Evolutionary conservation across 148 eudicot genomes (phyloP), one percentile per base, ranked within the genome.

Genomic region (Nepenthes mirabilis): DNA sequence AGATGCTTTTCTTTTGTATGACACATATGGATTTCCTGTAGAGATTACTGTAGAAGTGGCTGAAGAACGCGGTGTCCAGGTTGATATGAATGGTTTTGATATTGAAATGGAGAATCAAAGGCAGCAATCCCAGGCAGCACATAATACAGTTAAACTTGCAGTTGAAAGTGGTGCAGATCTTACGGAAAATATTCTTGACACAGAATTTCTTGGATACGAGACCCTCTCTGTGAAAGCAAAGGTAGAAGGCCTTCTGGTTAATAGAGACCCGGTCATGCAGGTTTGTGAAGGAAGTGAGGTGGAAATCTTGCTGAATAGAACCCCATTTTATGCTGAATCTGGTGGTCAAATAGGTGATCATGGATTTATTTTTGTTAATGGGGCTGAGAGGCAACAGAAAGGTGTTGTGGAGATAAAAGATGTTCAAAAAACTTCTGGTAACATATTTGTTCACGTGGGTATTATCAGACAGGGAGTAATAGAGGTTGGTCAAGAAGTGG

Each of bases 321-420:
- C 98, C 58, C 96, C 98, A 5, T 93, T 93, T 71, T 93, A 93
- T 80, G 98, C 98, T 64, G 98, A 93, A 75, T 93, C 98, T 48
- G 98, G 98, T 47, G 98, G 98, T 37, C 98, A 93, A 82, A 86
- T 93, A 70, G 96, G 96, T 70, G 98, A 93, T 54, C 72, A 86
- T 50, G 98, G 98, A 23, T 74, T 82, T 75, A 76, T 93, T 35
- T 80, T 79, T 75, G 72, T 79, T 53, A 72, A 70, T 47, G 78
- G 71, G 40, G 58, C 80, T 74, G 82, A 73, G 58, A 72, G 73
- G 50, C 67, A 47, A 59, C 65, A 73, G 55, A 75, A 53, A 69
- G 85, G 85, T 71, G 76, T 86, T 60, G 74, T 93, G 56, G 81
- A 86, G 83, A 75, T 93, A 66, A 84, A 79, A 65, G 98, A 93